Evolutionary conservation across 257 asterid species (phyloP), one percentile per base, ranked within the genome.

Genomic region (Penstemon barbatus): DNA sequence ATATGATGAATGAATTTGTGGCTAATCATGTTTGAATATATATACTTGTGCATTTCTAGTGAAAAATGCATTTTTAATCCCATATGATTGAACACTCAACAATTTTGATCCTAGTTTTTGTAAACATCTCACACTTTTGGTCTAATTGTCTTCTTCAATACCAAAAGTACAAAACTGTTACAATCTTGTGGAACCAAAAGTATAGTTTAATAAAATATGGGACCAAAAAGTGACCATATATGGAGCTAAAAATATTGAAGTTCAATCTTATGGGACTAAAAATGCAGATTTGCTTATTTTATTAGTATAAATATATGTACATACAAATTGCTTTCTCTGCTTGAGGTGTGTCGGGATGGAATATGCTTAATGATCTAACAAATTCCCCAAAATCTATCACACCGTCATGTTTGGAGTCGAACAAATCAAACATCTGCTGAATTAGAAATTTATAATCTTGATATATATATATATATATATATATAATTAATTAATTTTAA

Each of bases 331-430:
- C 76, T 77, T 79, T 85, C 50, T 81, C 85, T 48, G 50, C 68
- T 73, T 75, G 85, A 68, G 91, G 81, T 12, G 89, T 76, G 40
- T 79, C 79, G 7, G 91, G 89, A 53, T 85, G 89, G 81, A 81
- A 81, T 54, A 70, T 39, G 73, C 70, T 71, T 46, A 81, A 6
- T 2, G 78, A 72, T 75, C 68, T 66, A 25, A 78, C 25, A 15
- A 81, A 80, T 75, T 80, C 82, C 4, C 68, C 85, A 10, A 77
- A 80, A 64, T 80, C 82, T 6, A 80, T 48, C 10, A 77, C 80
- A 1, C 80, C 78, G 4, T 80, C 82, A 3, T 39, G 70, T 43
- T 74, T 80, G 33, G 18, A 54, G 56, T 80, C 80, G 1, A 80
- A 80, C 70, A 77, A 45, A 44, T 77, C 77, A n/a, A 81, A 77